A percentile compares a stretch with the other conserved stretches of the same genome.
Evolutionary conservation across 768 basidiomycete genomes (phyloP).

Genomic region (Boletus fagicola): DNA sequence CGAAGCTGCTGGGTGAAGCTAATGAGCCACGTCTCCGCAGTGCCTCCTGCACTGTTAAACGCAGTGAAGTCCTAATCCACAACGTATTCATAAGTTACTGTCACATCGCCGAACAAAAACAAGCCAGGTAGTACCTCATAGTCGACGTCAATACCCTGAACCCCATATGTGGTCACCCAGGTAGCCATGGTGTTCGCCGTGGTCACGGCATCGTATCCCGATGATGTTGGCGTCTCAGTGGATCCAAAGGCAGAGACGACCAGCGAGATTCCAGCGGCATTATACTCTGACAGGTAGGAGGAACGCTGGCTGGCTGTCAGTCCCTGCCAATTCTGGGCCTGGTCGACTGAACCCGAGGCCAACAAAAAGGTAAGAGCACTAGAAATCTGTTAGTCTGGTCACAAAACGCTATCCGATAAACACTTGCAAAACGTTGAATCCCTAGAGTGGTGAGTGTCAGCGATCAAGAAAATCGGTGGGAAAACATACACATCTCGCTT

Average conservation of each 20-base stretch:
- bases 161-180: conserved; percentile 45
- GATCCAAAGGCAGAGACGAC: conserved; percentile 57
- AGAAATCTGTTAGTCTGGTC: neutral
- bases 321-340: conserved; percentile 45
- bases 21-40: conserved; percentile 36
- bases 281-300: conserved; percentile 46
- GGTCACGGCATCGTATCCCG: conserved; percentile 38
- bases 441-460: conserved; percentile 15
- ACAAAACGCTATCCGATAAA: neutral
- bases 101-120: neutral
- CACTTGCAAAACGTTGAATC: conserved; percentile 36
- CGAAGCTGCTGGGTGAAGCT: conserved; percentile 36
- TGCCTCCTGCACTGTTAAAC: conserved; percentile 37
- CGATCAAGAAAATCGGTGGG: neutral
- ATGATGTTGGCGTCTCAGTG: conserved; percentile 40
- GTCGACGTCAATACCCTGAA: conserved; percentile 55
- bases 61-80: conserved; percentile 33
- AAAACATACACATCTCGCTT: neutral
- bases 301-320: conserved; percentile 38
- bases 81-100: neutral
- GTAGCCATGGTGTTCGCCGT: conserved; percentile 45
- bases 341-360: conserved; percentile 40
- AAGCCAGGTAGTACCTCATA: conserved; percentile 38
- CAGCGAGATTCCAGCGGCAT: conserved; percentile 52
- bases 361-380: conserved; percentile 45